These are phyloP conservation scores for Penicillium lagena DNA, from an alignment of 495 filamentous ascomycete genomes.

Conservation along the genomic window DNA sequence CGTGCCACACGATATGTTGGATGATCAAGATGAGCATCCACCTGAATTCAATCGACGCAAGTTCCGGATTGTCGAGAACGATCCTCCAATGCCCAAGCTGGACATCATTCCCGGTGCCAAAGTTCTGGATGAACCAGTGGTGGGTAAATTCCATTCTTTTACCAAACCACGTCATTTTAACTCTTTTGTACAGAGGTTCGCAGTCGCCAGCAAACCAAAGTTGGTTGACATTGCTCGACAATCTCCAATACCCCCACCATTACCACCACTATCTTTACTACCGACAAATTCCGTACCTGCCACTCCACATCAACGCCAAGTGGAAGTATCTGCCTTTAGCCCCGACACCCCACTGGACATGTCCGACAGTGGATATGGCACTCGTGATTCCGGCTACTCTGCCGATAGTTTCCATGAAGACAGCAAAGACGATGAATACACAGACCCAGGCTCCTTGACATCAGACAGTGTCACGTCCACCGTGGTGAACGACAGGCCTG, in stretches of 20 bases:
- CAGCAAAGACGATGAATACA: conserved; percentile 26
- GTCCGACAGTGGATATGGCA: conserved; percentile 34
- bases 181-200: conserved; percentile 20
- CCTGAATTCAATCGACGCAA: conserved; percentile 31
- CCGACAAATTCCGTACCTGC: conserved; percentile 20
- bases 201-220: conserved; percentile 36
- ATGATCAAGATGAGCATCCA: conserved; percentile 17
- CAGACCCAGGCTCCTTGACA: conserved; percentile 23
- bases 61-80: conserved; percentile 37
- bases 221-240: conserved; percentile 40
- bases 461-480: conserved; percentile 26
- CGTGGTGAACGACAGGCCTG: conserved; percentile 18
- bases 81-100: conserved; percentile 24
- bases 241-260: conserved; percentile 25
- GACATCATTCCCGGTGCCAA: conserved; percentile 21
- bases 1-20: conserved; percentile 27
- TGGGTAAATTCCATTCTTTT: conserved; percentile 3
- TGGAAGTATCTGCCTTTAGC: conserved; percentile 41
- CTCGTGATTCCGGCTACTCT: conserved; percentile 22
- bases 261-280: conserved; percentile 12
- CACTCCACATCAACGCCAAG: conserved; percentile 33
- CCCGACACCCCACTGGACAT: conserved; percentile 37
- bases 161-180: conserved; percentile 1
- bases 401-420: conserved; percentile 17
- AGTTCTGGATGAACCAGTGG: conserved; percentile 24